Percentiles rank a stretch among this genome's conserved stretches.
Evolutionary conservation across 345 rosid species (phyloP).

Genomic region (Moringa oleifera): DNA sequence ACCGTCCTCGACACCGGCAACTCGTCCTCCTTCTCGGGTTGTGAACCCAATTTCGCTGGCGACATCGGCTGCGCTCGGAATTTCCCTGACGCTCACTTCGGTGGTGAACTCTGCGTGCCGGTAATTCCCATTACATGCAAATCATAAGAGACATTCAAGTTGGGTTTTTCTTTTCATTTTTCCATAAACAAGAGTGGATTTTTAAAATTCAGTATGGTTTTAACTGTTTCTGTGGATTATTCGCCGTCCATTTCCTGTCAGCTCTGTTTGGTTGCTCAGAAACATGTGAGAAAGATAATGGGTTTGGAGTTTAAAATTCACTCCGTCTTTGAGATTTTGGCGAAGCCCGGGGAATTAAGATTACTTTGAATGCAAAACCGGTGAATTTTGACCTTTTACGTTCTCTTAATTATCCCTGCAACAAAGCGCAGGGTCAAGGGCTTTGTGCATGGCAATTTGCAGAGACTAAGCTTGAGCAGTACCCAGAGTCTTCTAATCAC

Average conservation of each 20-base stretch:
- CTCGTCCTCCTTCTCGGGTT: constrained; percentile 41
- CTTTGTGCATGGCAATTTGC: too few species aligned
- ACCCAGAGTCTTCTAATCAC: too few species aligned
- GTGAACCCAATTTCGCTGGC: constrained; percentile 30
- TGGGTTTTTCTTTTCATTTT: too few species aligned
- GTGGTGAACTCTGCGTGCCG: constrained; percentile 86
- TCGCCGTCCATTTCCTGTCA: background rate
- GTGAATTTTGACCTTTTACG: background rate
- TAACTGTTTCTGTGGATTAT: background rate
- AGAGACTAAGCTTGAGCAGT: too few species aligned
- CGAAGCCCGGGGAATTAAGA: too few species aligned
- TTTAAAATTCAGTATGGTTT: background rate
- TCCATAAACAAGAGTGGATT: background rate
- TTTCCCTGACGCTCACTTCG: constrained; percentile 38
- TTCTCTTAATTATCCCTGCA: too few species aligned
- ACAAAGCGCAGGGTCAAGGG: too few species aligned
- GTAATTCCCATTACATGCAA: constrained; percentile 28
- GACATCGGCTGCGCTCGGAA: constrained; percentile 39
- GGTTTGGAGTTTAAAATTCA: too few species aligned
- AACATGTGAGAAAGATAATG: too few species aligned
- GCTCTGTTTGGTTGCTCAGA: background rate
- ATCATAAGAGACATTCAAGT: too few species aligned
- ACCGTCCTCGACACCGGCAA: constrained; percentile 59
- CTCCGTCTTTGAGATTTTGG: too few species aligned
- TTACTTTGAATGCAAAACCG: too few species aligned